Evolutionary conservation across 192 early-diverging fungal species (phyloP).

Genomic region (Umbelopsis ramanniana): DNA sequence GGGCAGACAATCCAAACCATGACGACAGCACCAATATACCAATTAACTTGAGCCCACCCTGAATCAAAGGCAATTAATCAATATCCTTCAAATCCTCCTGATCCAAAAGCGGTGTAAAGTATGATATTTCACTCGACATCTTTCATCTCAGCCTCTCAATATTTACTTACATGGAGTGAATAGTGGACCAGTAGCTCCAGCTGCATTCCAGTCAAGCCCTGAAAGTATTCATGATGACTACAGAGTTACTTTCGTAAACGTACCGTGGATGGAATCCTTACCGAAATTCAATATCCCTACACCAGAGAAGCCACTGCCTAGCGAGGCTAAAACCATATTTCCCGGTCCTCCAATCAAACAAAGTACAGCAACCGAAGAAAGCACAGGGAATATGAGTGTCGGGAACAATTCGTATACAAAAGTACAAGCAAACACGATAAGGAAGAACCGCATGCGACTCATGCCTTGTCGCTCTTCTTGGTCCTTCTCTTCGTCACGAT

Average conservation of each 20-base stretch:
- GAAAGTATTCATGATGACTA: neutral
- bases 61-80: neutral
- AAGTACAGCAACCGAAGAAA: constrained; percentile 23
- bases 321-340: neutral
- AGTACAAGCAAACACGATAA: constrained; percentile 38
- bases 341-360: constrained; percentile 13
- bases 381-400: constrained; percentile 43
- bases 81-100: too few relatives aligned
- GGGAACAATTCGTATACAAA: constrained; percentile 53
- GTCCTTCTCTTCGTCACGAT: neutral
- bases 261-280: neutral
- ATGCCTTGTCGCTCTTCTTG: neutral
- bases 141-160: too few relatives aligned
- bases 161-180: constrained; percentile 22
- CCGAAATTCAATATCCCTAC: constrained; percentile 21
- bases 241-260: neutral
- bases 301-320: constrained; percentile 19
- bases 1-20: constrained; percentile 62
- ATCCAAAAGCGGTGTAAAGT: too few relatives aligned
- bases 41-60: constrained; percentile 63
- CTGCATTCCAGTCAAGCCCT: constrained; percentile 28
- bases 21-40: constrained; percentile 64
- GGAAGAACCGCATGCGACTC: constrained; percentile 42
- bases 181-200: constrained; percentile 21
- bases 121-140: too few relatives aligned